These are phyloP conservation scores for Populus hybrid DNA, from an alignment of 441 rosid species.

Conservation along the genomic window DNA sequence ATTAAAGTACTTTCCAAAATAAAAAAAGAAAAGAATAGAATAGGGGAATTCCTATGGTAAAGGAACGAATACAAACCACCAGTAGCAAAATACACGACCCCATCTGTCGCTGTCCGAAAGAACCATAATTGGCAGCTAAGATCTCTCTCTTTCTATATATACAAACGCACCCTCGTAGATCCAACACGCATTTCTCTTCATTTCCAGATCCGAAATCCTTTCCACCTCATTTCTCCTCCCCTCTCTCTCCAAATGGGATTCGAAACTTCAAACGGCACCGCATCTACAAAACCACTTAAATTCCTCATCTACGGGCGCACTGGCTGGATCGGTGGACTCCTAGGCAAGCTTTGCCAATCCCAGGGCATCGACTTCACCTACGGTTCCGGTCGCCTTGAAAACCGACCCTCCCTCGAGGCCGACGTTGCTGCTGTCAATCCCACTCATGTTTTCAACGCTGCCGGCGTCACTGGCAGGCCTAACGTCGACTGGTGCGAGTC, in stretches of 20 bases:
- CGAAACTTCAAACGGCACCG: constrained; percentile 44
- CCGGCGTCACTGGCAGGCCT: constrained; percentile 38
- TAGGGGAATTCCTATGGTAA: too few species aligned
- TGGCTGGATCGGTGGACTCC: constrained; percentile 95
- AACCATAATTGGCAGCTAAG: too few species aligned
- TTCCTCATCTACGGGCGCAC: constrained; percentile 87
- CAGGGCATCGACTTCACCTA: constrained; percentile 57
- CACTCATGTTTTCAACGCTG: constrained; percentile 86
- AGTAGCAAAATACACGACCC: not conserved
- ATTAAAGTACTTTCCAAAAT: not conserved
- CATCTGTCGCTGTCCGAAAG: too few species aligned
- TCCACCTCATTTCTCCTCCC: not conserved
- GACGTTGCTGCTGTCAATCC: constrained; percentile 62
- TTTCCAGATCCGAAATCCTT: constrained; percentile 13
- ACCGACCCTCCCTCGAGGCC: constrained; percentile 61
- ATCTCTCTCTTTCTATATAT: too few species aligned
- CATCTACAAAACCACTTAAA: constrained; percentile 35
- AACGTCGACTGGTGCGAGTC: constrained; percentile 88
- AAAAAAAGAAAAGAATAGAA: too few species aligned
- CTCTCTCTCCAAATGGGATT: not conserved
- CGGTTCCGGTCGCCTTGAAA: constrained; percentile 87
- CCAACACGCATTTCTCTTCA: not conserved
- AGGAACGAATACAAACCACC: not conserved
- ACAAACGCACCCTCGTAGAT: not conserved
- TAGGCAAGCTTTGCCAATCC: constrained; percentile 67